Conservation (phyloP, 2,329 filamentous ascomycete genomes). For the Colletotrichum tanaceti region DNA sequence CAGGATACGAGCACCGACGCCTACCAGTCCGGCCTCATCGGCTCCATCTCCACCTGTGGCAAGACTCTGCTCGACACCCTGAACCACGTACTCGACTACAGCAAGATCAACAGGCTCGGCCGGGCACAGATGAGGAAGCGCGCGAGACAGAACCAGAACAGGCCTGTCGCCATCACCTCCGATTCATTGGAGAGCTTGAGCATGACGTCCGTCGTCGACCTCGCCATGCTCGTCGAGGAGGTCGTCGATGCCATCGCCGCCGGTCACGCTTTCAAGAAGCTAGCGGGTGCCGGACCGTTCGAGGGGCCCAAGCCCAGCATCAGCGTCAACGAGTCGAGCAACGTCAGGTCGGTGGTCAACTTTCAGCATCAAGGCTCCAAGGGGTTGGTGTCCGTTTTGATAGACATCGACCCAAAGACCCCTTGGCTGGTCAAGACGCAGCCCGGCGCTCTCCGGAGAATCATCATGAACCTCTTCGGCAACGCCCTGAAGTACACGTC, state of each 20-base stretch:
- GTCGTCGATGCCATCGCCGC: conserved; percentile 53
- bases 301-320: conserved; percentile 38
- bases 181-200: conserved; percentile 49
- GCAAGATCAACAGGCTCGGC: conserved; percentile 53
- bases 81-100: conserved; percentile 61
- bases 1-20: conserved; percentile 54
- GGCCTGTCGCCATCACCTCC: conserved; percentile 42
- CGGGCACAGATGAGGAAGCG: conserved; percentile 43
- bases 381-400: conserved; percentile 57
- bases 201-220: conserved; percentile 49
- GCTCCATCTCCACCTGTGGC: conserved; percentile 59
- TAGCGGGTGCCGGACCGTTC: conserved; percentile 7
- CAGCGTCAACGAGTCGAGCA: conserved; percentile 10
- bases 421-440: conserved; percentile 66
- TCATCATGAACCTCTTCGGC: conserved; percentile 72
- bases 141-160: conserved; percentile 41
- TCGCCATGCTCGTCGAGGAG: conserved; percentile 51
- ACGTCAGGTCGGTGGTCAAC: conserved; percentile 19
- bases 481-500: conserved; percentile 73
- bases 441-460: conserved; percentile 61
- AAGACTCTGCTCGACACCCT: conserved; percentile 62
- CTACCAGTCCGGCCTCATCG: conserved; percentile 57
- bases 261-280: conserved; percentile 50
- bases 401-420: conserved; percentile 60
- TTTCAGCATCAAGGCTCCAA: conserved; percentile 42